These are phyloP conservation scores for Geosmithia flava DNA, from an alignment of 2,329 filamentous ascomycete species.

Conservation along the genomic window DNA sequence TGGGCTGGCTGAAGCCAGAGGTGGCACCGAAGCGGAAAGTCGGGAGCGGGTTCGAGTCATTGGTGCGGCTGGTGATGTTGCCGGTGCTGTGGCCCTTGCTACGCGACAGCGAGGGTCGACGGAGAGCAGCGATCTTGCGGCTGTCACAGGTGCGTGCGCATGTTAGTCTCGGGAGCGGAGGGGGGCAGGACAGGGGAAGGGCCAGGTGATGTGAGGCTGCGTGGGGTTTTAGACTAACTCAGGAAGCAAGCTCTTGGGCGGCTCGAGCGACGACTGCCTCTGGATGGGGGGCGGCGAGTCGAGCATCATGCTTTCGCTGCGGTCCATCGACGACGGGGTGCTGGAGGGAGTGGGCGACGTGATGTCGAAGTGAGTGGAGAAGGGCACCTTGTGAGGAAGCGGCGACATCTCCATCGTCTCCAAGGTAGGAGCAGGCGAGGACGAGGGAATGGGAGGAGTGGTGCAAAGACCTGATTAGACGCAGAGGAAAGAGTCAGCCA, in stretches of 20 bases:
- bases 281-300: conserved; percentile 42
- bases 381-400: conserved; percentile 73
- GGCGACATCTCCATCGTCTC: conserved; percentile 93
- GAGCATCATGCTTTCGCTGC: conserved; percentile 37
- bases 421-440: conserved; percentile 59
- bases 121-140: conserved; percentile 53
- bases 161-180: conserved; percentile 10
- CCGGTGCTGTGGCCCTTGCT: conserved; percentile 65
- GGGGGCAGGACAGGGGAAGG: conserved; percentile 6
- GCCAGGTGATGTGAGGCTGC: conserved; percentile 5
- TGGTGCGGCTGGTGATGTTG: conserved; percentile 45
- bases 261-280: conserved; percentile 33
- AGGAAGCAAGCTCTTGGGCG: conserved; percentile 30
- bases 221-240: conserved; percentile 36
- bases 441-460: conserved; percentile 72
- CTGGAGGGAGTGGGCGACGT: conserved; percentile 58
- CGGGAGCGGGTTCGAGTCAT: conserved; percentile 53
- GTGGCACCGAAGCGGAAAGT: conserved; percentile 60
- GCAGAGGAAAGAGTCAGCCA: conserved; percentile 8
- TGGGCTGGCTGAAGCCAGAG: conserved; percentile 12
- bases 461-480: conserved; percentile 60
- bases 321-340: conserved; percentile 25
- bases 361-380: conserved; percentile 50
- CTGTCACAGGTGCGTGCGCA: conserved; percentile 23
- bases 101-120: conserved; percentile 63